A percentile compares a stretch with the other conserved stretches of the same genome.
These are phyloP conservation scores for Platismatia glauca DNA, from an alignment of 495 filamentous ascomycete species.

Conservation along the genomic window DNA sequence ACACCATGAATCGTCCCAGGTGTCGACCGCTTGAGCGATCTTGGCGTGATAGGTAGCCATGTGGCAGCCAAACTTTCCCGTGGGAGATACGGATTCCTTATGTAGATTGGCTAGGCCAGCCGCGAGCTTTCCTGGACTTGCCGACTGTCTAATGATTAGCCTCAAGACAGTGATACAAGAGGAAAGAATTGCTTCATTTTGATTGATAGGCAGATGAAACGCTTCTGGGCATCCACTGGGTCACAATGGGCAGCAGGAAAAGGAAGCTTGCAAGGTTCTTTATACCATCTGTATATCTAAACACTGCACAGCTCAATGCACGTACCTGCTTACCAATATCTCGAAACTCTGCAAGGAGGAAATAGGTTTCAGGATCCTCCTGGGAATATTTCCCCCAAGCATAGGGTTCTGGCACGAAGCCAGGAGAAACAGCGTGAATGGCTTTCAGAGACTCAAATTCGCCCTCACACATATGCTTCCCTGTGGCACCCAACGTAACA, in stretches of 20 bases:
- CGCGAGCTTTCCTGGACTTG: conserved; percentile 35
- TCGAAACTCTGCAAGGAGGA: conserved; percentile 39
- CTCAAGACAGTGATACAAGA: not conserved
- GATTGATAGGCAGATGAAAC: not conserved
- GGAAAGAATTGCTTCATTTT: not conserved
- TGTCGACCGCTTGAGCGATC: conserved; percentile 30
- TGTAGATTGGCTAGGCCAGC: conserved; percentile 37
- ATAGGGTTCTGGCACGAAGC: conserved; percentile 38
- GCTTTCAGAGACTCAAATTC: conserved; percentile 41
- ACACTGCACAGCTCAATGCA: not conserved
- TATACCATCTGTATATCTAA: not conserved
- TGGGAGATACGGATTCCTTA: conserved; percentile 33
- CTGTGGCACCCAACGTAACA: conserved; percentile 20
- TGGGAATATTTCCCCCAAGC: conserved; percentile 36
- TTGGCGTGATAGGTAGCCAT: conserved; percentile 41
- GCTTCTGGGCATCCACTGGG: not conserved
- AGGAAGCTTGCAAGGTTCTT: not conserved
- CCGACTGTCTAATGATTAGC: conserved; percentile 11
- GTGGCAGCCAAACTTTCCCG: conserved; percentile 47
- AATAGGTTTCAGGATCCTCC: conserved; percentile 31
- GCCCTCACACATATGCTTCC: conserved; percentile 33
- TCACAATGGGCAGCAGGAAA: not conserved
- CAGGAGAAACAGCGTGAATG: conserved; percentile 34
- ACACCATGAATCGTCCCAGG: conserved; percentile 42
- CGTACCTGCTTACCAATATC: conserved; percentile 30